Evolutionary conservation across 257 asterid genomes (phyloP).

Genomic region (Striga asiatica): DNA sequence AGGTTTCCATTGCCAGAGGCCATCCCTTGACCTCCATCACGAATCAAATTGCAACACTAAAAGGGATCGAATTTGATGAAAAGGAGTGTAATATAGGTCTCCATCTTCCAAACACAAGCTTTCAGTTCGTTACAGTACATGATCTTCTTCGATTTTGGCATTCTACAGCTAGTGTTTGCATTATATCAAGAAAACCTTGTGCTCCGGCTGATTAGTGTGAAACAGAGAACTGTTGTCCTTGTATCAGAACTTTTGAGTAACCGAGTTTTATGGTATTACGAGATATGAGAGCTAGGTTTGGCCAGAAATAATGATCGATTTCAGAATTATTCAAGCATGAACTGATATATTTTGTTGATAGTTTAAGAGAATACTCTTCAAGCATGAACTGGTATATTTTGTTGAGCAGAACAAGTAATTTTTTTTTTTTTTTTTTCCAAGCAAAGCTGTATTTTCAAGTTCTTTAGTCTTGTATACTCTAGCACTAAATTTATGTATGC

Average conservation of each 20-base stretch:
- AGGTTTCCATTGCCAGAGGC: conserved; percentile 68
- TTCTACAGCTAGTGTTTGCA: not conserved
- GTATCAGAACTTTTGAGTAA: not conserved
- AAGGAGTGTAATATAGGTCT: conserved; percentile 32
- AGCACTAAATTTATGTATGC: too few species aligned
- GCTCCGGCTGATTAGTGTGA: conserved; percentile 5
- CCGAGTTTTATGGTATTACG: not conserved
- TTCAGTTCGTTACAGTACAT: conserved; percentile 40
- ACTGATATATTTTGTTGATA: too few species aligned
- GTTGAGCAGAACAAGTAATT: too few species aligned
- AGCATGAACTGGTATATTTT: too few species aligned
- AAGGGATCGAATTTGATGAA: conserved; percentile 29
- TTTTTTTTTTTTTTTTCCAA: too few species aligned
- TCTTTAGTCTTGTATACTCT: too few species aligned
- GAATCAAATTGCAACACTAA: conserved; percentile 37
- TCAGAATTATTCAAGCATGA: not conserved
- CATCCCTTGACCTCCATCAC: conserved; percentile 45
- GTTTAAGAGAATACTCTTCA: too few species aligned
- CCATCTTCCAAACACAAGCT: conserved; percentile 42
- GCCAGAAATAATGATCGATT: not conserved
- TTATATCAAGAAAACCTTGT: not conserved
- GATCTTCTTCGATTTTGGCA: conserved; percentile 32
- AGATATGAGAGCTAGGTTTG: not conserved
- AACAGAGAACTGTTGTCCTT: not conserved
- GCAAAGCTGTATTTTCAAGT: too few species aligned